Conservation (phyloP, 768 basidiomycete species). For the Artomyces pyxidatus region DNA sequence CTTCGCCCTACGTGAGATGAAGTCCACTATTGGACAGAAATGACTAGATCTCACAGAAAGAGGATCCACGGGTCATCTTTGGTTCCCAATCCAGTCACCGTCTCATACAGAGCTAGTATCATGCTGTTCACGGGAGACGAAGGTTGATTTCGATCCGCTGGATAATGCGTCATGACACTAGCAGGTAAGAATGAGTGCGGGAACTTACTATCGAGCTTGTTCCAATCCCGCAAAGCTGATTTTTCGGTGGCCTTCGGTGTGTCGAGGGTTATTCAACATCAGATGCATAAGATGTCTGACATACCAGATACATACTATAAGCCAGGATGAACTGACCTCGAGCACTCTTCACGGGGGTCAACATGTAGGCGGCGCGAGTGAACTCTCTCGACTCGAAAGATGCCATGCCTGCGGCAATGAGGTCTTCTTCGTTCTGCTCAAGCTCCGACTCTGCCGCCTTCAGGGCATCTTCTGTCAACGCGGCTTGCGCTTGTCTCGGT, state of each 20-base stretch:
- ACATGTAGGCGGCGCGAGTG: constrained; percentile 55
- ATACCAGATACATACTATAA: constrained; percentile 83
- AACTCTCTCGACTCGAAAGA: constrained; percentile 77
- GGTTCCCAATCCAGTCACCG: constrained; percentile 34
- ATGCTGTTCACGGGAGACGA: constrained; percentile 55
- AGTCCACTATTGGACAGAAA: constrained; percentile 1
- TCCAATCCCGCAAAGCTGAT: constrained; percentile 76
- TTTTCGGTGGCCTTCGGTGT: constrained; percentile 70
- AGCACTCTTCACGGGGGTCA: constrained; percentile 58
- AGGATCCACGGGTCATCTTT: constrained; percentile 73
- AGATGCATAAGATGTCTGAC: constrained; percentile 22
- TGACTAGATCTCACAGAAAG: constrained; percentile 56
- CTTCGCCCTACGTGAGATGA: constrained; percentile 31
- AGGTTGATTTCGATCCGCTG: constrained; percentile 66
- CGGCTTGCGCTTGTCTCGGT: constrained; percentile 8
- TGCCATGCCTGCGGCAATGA: constrained; percentile 60
- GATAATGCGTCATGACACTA: not conserved
- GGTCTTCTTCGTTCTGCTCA: constrained; percentile 61
- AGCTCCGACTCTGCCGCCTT: constrained; percentile 22
- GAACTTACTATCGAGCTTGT: constrained; percentile 70
- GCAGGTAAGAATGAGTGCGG: not conserved
- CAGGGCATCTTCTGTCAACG: constrained; percentile 7
- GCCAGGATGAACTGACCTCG: constrained; percentile 70
- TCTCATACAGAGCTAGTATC: constrained; percentile 49
- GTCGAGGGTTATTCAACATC: constrained; percentile 7